These are phyloP conservation scores for Geranium incanum DNA, from an alignment of 441 rosid species.

Conservation along the genomic window DNA sequence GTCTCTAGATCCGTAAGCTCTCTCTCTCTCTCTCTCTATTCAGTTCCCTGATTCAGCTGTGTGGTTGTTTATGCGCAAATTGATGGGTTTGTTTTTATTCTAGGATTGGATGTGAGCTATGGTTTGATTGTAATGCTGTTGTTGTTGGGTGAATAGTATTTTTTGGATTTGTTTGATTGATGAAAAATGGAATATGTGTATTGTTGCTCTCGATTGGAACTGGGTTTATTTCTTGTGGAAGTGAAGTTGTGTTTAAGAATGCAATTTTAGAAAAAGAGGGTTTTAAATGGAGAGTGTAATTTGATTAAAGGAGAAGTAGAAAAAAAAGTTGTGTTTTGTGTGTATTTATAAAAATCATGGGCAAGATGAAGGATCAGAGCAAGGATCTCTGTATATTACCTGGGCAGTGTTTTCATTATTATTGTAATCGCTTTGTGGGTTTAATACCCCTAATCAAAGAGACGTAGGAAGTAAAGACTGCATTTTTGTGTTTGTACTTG, in stretches of 20 bases:
- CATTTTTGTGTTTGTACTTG: constrained; percentile 1
- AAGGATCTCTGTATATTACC: background rate
- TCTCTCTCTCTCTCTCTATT: background rate
- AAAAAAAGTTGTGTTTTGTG: background rate
- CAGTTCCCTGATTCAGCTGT: background rate
- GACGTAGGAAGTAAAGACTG: background rate
- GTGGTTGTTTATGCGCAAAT: background rate
- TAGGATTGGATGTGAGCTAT: background rate
- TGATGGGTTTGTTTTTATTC: background rate
- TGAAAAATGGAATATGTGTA: background rate
- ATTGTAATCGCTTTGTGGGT: background rate
- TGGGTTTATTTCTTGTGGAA: background rate
- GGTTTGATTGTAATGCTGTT: background rate
- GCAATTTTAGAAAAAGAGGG: background rate
- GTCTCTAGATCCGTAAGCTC: constrained; percentile 33
- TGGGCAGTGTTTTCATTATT: background rate
- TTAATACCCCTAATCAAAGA: background rate
- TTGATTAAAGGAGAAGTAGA: background rate
- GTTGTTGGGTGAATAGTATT: background rate
- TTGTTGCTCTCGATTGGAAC: background rate
- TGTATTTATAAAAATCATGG: background rate
- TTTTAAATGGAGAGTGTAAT: background rate
- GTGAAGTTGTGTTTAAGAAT: background rate
- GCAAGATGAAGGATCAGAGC: constrained; percentile 1
- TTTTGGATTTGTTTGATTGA: background rate